Conservation (phyloP, 2,329 filamentous ascomycete species). For the Sporothrix brunneoviolacea region DNA sequence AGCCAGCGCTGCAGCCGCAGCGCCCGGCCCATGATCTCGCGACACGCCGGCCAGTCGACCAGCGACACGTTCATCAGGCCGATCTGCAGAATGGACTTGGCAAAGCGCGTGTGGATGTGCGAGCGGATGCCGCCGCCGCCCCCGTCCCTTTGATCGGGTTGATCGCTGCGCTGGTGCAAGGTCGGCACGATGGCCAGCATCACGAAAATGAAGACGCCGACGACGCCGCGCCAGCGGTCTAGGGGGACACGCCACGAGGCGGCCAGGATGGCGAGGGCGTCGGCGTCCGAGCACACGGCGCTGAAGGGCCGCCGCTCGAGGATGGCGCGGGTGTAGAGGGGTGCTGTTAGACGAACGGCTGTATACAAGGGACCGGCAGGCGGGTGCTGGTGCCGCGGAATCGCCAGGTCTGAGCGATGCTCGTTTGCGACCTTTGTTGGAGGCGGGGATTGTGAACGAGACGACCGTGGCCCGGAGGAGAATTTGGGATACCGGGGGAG, state of each 20-base stretch:
- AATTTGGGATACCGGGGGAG: conserved; percentile 17
- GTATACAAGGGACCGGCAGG: conserved; percentile 38
- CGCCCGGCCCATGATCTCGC: conserved; percentile 7
- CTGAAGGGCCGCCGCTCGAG: conserved; percentile 32
- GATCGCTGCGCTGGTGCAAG: conserved; percentile 17
- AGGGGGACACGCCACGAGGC: conserved; percentile 36
- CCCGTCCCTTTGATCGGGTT: background rate
- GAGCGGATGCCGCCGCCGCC: background rate
- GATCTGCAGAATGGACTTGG: conserved; percentile 14
- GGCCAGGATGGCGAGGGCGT: conserved; percentile 35
- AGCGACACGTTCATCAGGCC: conserved; percentile 15
- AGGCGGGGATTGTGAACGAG: background rate
- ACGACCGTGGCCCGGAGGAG: conserved; percentile 2
- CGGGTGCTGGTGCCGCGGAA: background rate
- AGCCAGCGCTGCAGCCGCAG: conserved; percentile 15
- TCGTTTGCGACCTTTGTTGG: background rate
- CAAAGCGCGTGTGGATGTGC: conserved; percentile 11
- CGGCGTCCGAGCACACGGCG: conserved; percentile 29
- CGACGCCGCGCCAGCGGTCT: conserved; percentile 34
- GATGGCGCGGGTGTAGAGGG: conserved; percentile 42
- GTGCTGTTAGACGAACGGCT: conserved; percentile 37
- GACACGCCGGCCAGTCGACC: conserved; percentile 12
- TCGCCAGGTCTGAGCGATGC: background rate
- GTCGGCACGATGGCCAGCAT: conserved; percentile 34
- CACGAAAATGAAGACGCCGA: conserved; percentile 39